Evolutionary conservation across 768 basidiomycete genomes (phyloP).

Genomic region (Infundibulicybe gibba): DNA sequence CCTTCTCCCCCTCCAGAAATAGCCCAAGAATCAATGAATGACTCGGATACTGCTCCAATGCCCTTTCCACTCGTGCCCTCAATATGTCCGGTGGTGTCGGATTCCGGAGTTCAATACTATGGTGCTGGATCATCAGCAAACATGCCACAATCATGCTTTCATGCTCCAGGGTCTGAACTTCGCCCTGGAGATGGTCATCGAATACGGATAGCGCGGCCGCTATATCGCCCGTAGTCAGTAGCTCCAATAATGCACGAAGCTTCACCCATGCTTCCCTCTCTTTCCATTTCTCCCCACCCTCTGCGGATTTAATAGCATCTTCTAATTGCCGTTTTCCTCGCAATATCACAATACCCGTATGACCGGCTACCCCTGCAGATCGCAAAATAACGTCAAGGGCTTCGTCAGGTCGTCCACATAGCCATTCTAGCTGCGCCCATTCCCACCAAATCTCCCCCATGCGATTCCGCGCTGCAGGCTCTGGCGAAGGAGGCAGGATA

Average conservation of each 20-base stretch:
- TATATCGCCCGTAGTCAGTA: slow-evolving; percentile 45
- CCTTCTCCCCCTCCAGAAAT: slow-evolving; percentile 74
- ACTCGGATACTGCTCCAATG: slow-evolving; percentile 55
- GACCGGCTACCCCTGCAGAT: slow-evolving; percentile 49
- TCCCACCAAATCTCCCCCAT: slow-evolving; percentile 67
- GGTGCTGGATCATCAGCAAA: slow-evolving; percentile 58
- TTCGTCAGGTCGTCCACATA: slow-evolving; percentile 44
- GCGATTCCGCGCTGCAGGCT: slow-evolving; percentile 27
- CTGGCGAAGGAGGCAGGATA: slow-evolving; percentile 47
- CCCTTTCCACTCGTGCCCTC: slow-evolving; percentile 52
- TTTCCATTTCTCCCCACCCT: slow-evolving; percentile 38
- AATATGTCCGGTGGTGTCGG: slow-evolving; percentile 56
- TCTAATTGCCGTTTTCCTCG: slow-evolving; percentile 65
- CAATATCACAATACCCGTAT: slow-evolving; percentile 50
- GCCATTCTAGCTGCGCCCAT: slow-evolving; percentile 86
- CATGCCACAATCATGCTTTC: slow-evolving; percentile 59
- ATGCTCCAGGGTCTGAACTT: slow-evolving; percentile 23
- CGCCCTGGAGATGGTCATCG: slow-evolving; percentile 25
- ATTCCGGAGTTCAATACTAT: slow-evolving; percentile 50
- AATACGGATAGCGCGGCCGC: slow-evolving; percentile 37
- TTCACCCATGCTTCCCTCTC: slow-evolving; percentile 65
- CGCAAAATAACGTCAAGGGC: slow-evolving; percentile 52
- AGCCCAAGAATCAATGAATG: slow-evolving; percentile 72
- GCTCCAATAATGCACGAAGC: slow-evolving; percentile 60
- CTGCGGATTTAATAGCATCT: slow-evolving; percentile 31